Evolutionary conservation across 164 flowering plant genomes (phyloP).

Genomic region (Chimonanthus salicifolius): DNA sequence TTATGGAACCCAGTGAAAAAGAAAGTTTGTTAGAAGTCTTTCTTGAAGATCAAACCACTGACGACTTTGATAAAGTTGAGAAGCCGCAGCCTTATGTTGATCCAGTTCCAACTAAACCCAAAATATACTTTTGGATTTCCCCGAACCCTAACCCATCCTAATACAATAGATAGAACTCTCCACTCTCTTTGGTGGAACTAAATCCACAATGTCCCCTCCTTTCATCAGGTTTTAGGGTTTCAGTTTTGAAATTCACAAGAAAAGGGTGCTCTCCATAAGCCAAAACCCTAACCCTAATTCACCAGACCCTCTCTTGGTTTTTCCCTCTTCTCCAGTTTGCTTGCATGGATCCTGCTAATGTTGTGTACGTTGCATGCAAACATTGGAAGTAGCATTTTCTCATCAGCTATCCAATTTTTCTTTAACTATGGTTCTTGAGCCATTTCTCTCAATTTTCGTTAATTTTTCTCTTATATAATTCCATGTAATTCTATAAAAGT

Average conservation of each 20-base stretch:
- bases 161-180: not conserved
- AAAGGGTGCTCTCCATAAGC: not conserved
- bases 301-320: not conserved
- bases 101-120: not conserved
- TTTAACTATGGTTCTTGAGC: too few species aligned
- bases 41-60: too few species aligned
- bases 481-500: conserved; percentile 8
- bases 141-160: conserved; percentile 18
- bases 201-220: not conserved
- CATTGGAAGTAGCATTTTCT: conserved; percentile 1
- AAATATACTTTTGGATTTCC: not conserved
- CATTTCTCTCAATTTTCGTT: not conserved
- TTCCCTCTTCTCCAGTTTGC: conserved; percentile 6
- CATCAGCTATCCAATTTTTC: too few species aligned
- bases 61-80: too few species aligned
- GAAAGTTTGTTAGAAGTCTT: too few species aligned
- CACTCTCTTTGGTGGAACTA: not conserved
- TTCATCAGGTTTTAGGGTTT: not conserved
- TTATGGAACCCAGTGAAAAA: too few species aligned
- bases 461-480: not conserved
- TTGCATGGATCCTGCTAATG: conserved; percentile 6
- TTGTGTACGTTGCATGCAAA: conserved; percentile 12
- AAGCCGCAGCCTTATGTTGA: too few species aligned
- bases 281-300: conserved; percentile 6
- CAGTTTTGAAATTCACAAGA: not conserved